Evolutionary conservation across 257 asterid genomes (phyloP).

Genomic region (Thymus mandschuricus): DNA sequence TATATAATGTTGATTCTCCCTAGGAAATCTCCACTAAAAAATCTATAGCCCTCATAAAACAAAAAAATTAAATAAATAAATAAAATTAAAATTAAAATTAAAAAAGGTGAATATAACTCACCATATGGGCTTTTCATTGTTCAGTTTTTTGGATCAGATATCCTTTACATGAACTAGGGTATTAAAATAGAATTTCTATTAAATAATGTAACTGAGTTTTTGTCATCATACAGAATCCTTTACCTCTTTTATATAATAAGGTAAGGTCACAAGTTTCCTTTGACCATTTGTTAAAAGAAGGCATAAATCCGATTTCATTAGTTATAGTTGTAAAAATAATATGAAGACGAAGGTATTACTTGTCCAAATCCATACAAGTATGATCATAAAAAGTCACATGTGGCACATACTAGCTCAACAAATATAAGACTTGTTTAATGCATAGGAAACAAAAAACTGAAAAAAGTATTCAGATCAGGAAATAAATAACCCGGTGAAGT

Average conservation of each 20-base stretch:
- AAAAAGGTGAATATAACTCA: background rate
- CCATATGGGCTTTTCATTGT: background rate
- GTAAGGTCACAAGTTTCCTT: background rate
- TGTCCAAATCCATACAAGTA: background rate
- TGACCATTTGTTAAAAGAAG: background rate
- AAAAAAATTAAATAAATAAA: no score
- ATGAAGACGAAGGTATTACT: background rate
- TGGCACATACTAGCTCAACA: background rate
- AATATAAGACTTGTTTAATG: background rate
- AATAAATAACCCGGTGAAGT: conserved; percentile 13
- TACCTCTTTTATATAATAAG: background rate
- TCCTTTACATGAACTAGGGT: background rate
- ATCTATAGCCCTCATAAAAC: no score
- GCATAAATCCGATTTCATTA: background rate
- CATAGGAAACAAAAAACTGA: background rate
- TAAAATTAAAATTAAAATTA: no score
- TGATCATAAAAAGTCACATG: background rate
- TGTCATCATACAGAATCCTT: background rate
- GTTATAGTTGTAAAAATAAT: background rate
- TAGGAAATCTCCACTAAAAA: no score
- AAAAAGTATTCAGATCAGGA: background rate
- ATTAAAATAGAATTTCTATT: no score
- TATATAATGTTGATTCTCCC: no score
- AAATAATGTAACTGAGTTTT: background rate
- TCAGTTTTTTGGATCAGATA: background rate